Base-by-base conservation (phyloP, 1,139 yeast species). In the Hyphopichia buzzinii region DNA sequence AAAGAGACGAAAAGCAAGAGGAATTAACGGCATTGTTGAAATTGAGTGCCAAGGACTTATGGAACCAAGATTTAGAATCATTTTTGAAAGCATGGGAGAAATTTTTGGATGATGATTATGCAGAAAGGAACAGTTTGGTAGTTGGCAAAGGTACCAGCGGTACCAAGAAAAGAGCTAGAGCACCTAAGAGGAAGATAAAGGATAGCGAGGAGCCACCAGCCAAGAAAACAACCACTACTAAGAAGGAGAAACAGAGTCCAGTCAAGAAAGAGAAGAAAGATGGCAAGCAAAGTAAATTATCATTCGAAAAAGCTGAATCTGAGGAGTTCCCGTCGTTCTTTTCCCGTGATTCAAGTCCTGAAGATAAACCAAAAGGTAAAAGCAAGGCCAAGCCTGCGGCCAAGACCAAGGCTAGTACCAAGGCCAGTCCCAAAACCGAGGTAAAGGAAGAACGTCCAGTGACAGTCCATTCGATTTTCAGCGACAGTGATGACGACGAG, bases 1-100 rank as follows among this genome's bases (percentile, higher is more conserved):
- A 89, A 57, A 74, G 80, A 45, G 87, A 79, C 36, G 80, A 66
- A 23, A 84, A 83, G 54, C 94, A 89, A 55, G 67, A 62, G 8
- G 95, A 88, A 54, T 73, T 92, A 49, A 83, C 80, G 34, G 59
- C 56, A 2, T 70, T 92, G 46, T 72, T 90, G 48, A 74, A 75
- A 39, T 71, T 80, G 52, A 69, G 86, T 4, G 92, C 97, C 17
- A 88, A 87, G 56, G 97, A 89, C 59, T 67, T 92, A 42, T 92
- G 98, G 98, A 75, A 67, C 42, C 73, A 60, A 31, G 98, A 92
- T 57, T 70, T 92, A 50, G 95, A 88, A 41, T 81, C 63, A 1
- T 92, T 92, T 56, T 54, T 78, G 45, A 67, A 48, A 4, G 76
- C 74, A 10, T 92, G 94, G 84, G 74, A 81, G 1, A 66, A 72